phyloP scores from a whole-genome alignment of 2,329 filamentous ascomycete species.

The Colletotrichum musicola region DNA sequence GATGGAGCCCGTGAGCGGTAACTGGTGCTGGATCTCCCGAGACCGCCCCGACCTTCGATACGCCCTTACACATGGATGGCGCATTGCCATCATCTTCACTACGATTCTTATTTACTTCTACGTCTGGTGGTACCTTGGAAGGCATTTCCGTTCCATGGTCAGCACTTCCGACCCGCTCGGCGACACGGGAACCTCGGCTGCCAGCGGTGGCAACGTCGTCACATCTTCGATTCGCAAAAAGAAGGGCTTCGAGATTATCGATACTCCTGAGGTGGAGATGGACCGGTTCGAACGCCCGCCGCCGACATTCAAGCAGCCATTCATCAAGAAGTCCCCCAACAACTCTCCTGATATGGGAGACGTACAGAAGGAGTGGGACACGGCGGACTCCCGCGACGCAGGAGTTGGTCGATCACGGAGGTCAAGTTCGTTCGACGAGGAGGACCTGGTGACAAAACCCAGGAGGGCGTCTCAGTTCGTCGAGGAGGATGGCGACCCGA shows the following conservation, averaged over 20 bases:
- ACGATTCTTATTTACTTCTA: constrained; percentile 57
- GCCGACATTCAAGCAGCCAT: neutral
- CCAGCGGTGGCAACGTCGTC: constrained; percentile 12
- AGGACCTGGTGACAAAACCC: neutral
- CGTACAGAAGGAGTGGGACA: neutral
- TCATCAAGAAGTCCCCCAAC: neutral
- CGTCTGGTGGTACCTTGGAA: constrained; percentile 52
- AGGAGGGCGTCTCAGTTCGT: neutral
- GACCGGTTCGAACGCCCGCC: constrained; percentile 33
- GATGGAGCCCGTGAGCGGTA: constrained; percentile 52
- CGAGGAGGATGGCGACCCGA: constrained; percentile 16
- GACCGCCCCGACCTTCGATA: constrained; percentile 56
- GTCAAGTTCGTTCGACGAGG: neutral
- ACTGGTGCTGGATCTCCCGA: constrained; percentile 62
- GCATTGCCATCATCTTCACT: constrained; percentile 55
- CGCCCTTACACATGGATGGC: constrained; percentile 59
- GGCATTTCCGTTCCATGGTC: constrained; percentile 41
- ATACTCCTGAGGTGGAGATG: constrained; percentile 11
- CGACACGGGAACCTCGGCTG: constrained; percentile 5
- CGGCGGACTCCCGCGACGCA: neutral
- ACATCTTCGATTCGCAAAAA: constrained; percentile 28
- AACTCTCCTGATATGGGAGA: neutral
- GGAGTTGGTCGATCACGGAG: neutral
- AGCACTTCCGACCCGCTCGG: constrained; percentile 29
- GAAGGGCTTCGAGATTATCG: constrained; percentile 25